Evolutionary conservation across 192 early-diverging fungal species (phyloP).

Genomic region (Obelidium mucronatum): DNA sequence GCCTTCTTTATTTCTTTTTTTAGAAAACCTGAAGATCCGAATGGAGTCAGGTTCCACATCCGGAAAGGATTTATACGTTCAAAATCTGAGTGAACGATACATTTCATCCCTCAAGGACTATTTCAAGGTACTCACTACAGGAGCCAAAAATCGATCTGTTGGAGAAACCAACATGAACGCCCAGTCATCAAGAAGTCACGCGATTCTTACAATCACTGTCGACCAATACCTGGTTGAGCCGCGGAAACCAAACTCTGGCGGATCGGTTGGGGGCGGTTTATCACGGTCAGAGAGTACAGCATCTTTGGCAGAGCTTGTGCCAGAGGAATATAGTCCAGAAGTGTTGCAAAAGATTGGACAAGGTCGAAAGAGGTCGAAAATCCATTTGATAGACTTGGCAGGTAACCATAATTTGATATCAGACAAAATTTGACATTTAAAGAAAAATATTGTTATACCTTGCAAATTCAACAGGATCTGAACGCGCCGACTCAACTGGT

Average conservation of each 20-base stretch:
- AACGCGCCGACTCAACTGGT: conserved; percentile 86
- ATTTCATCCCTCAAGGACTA: conserved; percentile 43
- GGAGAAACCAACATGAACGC: conserved; percentile 62
- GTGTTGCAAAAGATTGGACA: conserved; percentile 35
- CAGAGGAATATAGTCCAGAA: conserved; percentile 62
- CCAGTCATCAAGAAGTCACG: conserved; percentile 70
- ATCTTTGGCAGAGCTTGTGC: conserved; percentile 35
- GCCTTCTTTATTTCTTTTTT: neutral
- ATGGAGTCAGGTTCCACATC: conserved; percentile 50
- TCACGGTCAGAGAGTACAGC: conserved; percentile 27
- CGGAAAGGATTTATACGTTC: conserved; percentile 52
- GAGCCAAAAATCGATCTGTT: conserved; percentile 40
- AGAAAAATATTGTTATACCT: neutral
- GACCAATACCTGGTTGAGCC: conserved; percentile 57
- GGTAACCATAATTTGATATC: too few relatives aligned
- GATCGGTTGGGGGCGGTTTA: neutral
- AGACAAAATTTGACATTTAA: too few relatives aligned
- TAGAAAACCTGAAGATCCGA: conserved; percentile 51
- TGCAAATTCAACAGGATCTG: conserved; percentile 64
- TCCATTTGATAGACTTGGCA: conserved; percentile 82
- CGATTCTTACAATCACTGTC: conserved; percentile 78
- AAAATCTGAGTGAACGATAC: conserved; percentile 48
- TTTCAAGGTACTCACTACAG: conserved; percentile 41
- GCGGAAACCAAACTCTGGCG: neutral
- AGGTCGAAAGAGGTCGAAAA: conserved; percentile 46